A percentile compares a stretch with the other conserved stretches of the same genome.
These are phyloP conservation scores for Spirogloea muscicola DNA, from an alignment of 139 green algal species.

Conservation along the genomic window DNA sequence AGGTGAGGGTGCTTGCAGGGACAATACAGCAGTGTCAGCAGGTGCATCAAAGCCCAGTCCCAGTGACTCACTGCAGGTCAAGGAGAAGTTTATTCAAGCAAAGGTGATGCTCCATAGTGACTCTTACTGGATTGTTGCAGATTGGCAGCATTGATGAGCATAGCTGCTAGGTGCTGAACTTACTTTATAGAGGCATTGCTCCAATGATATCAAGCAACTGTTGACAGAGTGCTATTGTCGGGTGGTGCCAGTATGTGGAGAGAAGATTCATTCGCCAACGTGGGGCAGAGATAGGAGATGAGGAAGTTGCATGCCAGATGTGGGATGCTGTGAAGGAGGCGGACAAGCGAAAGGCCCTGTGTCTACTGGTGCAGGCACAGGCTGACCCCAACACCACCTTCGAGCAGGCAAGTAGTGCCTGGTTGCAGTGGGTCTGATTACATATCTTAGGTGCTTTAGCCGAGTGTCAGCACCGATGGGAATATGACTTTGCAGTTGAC, in stretches of 20 bases:
- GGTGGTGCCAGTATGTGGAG: neutral
- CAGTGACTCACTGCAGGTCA: neutral
- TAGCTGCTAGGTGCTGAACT: neutral
- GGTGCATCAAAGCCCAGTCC: neutral
- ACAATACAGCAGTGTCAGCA: neutral
- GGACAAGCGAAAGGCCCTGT: neutral
- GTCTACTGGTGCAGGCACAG: neutral
- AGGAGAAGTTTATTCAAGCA: constrained; percentile 36
- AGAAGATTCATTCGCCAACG: neutral
- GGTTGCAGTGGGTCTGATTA: too few relatives aligned
- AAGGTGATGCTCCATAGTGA: too few relatives aligned
- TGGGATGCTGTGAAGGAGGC: constrained; percentile 15
- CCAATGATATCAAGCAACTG: too few relatives aligned
- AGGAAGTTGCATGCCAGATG: neutral
- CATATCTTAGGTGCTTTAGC: neutral
- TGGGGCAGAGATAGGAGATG: too few relatives aligned
- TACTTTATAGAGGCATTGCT: neutral
- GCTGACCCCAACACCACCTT: constrained; percentile 15
- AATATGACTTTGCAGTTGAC: neutral
- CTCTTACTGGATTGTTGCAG: too few relatives aligned
- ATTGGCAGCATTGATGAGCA: neutral
- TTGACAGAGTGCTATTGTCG: too few relatives aligned
- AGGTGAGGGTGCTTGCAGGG: neutral
- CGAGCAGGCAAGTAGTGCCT: neutral
- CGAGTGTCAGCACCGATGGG: neutral